phyloP scores from a whole-genome alignment of 2,329 filamentous ascomycete species.

The Colletotrichum sp. region DNA sequence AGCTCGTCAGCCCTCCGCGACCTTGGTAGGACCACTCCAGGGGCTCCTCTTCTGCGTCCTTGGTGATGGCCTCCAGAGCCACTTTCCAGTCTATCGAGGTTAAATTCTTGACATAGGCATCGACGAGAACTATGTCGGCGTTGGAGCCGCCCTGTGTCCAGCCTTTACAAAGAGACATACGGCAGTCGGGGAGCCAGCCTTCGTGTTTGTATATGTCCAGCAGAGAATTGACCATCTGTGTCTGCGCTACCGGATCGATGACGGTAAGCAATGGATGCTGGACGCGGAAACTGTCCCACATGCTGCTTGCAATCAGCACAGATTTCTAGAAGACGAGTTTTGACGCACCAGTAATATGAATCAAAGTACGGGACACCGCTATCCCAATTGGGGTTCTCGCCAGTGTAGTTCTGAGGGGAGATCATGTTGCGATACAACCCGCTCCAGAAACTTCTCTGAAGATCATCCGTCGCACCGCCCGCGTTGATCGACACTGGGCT shows the following conservation, averaged over 20 bases:
- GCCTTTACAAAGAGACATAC: constrained; percentile 71
- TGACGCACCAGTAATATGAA: constrained; percentile 45
- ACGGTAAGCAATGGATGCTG: constrained; percentile 69
- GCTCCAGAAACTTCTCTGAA: constrained; percentile 67
- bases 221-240: constrained; percentile 66
- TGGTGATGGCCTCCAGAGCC: constrained; percentile 68
- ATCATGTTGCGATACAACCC: constrained; percentile 67
- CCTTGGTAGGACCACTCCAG: constrained; percentile 69
- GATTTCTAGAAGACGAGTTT: neutral
- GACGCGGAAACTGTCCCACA: constrained; percentile 69
- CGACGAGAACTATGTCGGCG: constrained; percentile 66
- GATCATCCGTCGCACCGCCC: constrained; percentile 49
- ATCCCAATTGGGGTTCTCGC: constrained; percentile 67
- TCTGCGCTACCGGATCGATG: constrained; percentile 64
- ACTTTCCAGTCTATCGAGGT: constrained; percentile 63
- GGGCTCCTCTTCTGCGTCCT: constrained; percentile 68
- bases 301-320: constrained; percentile 29
- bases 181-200: constrained; percentile 72
- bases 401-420: constrained; percentile 70
- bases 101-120: constrained; percentile 68
- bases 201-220: constrained; percentile 70
- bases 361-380: constrained; percentile 69
- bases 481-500: constrained; percentile 55
- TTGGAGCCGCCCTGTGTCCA: constrained; percentile 73
- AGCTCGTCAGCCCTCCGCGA: constrained; percentile 67